Conservation (phyloP, 495 filamentous ascomycete genomes). For the Apodospora peruviana region DNA sequence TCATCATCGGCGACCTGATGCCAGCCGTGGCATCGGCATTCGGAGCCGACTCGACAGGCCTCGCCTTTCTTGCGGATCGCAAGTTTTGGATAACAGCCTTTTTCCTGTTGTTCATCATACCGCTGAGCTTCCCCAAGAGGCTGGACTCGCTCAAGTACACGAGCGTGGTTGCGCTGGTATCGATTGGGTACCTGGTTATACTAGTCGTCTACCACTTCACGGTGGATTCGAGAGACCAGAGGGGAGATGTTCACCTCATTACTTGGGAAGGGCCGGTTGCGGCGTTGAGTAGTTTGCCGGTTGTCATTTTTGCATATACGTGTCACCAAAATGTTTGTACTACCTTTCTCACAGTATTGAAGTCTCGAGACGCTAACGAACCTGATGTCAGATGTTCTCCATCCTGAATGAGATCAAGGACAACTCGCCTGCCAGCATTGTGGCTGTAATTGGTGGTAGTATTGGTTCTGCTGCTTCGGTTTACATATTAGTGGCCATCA, state of each 20-base stretch:
- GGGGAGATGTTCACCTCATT: conserved; percentile 66
- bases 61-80: conserved; percentile 74
- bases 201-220: conserved; percentile 87
- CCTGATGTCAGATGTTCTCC: conserved; percentile 78
- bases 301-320: conserved; percentile 97
- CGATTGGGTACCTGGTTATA: conserved; percentile 89
- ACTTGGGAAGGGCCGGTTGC: conserved; percentile 73
- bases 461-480: conserved; percentile 75
- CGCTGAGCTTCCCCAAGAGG: conserved; percentile 81
- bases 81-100: conserved; percentile 98
- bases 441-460: conserved; percentile 71
- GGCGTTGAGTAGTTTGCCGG: conserved; percentile 78
- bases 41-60: conserved; percentile 48
- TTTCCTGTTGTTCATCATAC: conserved; percentile 94
- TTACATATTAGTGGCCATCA: conserved; percentile 88
- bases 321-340: conserved; percentile 88
- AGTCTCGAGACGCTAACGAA: too few relatives aligned
- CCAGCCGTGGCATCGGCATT: conserved; percentile 79
- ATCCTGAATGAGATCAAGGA: conserved; percentile 91
- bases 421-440: conserved; percentile 72
- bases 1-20: conserved; percentile 98
- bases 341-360: too few relatives aligned
- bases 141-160: conserved; percentile 97
- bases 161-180: conserved; percentile 82
- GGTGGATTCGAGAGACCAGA: conserved; percentile 67